These are phyloP conservation scores for Endoconidiophora polonica DNA, from an alignment of 2,329 filamentous ascomycete genomes.

Conservation along the genomic window DNA sequence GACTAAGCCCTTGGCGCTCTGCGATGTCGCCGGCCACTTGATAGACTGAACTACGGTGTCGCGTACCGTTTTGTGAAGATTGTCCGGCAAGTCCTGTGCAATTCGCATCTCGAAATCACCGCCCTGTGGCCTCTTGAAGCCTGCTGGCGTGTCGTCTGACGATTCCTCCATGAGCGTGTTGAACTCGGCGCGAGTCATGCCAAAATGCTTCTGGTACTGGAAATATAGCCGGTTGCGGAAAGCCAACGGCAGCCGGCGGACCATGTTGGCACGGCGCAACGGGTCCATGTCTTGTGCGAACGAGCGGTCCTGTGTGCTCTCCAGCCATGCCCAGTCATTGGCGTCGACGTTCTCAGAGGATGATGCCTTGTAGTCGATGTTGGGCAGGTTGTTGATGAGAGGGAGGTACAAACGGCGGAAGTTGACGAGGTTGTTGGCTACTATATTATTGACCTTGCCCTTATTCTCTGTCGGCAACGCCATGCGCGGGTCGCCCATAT, in stretches of 20 bases:
- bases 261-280: conserved; percentile 84
- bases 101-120: conserved; percentile 79
- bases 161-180: conserved; percentile 66
- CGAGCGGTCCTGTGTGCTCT: conserved; percentile 40
- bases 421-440: conserved; percentile 75
- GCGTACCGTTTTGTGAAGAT: conserved; percentile 54
- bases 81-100: conserved; percentile 46
- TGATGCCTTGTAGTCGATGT: conserved; percentile 58
- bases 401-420: conserved; percentile 86
- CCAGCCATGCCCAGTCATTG: conserved; percentile 25
- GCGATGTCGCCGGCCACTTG: conserved; percentile 76
- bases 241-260: conserved; percentile 67
- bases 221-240: conserved; percentile 89
- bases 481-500: conserved; percentile 96
- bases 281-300: conserved; percentile 88
- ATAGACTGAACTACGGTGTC: conserved; percentile 75
- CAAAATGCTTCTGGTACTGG: conserved; percentile 80
- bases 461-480: conserved; percentile 76
- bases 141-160: conserved; percentile 49
- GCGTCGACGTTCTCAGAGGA: conserved; percentile 46
- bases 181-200: conserved; percentile 71
- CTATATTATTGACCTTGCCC: conserved; percentile 85
- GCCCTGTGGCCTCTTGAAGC: conserved; percentile 58
- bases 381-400: conserved; percentile 76
- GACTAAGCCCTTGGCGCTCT: conserved; percentile 69